These are phyloP conservation scores for Kodamaea kaohsiungensis DNA, from an alignment of 805 yeast species.

Conservation along the genomic window DNA sequence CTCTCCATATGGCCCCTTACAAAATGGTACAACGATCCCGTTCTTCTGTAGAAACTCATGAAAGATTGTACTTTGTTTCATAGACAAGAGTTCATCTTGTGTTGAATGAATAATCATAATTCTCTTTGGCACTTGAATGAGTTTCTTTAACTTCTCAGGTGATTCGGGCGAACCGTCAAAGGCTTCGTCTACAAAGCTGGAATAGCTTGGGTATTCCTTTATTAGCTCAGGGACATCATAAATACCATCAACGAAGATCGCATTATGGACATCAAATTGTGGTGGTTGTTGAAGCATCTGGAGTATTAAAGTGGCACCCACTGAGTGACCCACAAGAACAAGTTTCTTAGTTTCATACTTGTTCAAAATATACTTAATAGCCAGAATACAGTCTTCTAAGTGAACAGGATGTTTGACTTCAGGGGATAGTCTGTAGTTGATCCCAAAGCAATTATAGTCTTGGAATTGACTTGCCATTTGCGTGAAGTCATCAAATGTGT, in stretches of 20 bases:
- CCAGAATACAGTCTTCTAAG: constrained; percentile 52
- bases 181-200: constrained; percentile 59
- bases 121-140: constrained; percentile 7
- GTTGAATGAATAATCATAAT: constrained; percentile 58
- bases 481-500: constrained; percentile 59
- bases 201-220: constrained; percentile 62
- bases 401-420: constrained; percentile 62
- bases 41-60: constrained; percentile 33
- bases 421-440: constrained; percentile 70
- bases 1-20: constrained; percentile 47
- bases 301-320: constrained; percentile 68
- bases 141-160: constrained; percentile 14
- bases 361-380: constrained; percentile 33
- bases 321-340: constrained; percentile 71
- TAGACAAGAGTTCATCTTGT: constrained; percentile 63
- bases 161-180: constrained; percentile 29
- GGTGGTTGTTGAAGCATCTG: constrained; percentile 45
- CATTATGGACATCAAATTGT: constrained; percentile 18
- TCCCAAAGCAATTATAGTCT: constrained; percentile 26
- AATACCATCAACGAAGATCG: constrained; percentile 65
- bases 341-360: constrained; percentile 13
- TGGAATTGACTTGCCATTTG: constrained; percentile 23
- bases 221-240: constrained; percentile 53
- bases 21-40: constrained; percentile 11
- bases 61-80: constrained; percentile 38